Evolutionary conservation across 805 yeast genomes (phyloP), one percentile per base, ranked within the genome.

Genomic region (Helenozyma baotianmanensis): DNA sequence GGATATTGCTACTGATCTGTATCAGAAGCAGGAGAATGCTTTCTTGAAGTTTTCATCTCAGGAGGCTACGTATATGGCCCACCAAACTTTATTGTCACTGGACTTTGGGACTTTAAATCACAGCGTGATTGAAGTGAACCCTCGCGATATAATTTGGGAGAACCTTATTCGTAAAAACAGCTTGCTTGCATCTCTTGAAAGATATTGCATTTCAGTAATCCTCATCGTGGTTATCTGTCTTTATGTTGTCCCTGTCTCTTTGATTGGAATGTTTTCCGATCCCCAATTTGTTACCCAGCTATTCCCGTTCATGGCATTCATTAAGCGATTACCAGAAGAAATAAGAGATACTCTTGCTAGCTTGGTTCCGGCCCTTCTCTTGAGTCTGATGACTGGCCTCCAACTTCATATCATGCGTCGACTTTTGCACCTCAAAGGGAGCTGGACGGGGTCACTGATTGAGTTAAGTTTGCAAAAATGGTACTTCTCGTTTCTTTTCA

Each of bases 221-320:
- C 65, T 78, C 34, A 52, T 75, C 7, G 39, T 66, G 1, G 59
- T 85, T 1, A 78, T 81, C 4, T 42, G 69, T 3, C 51, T 59
- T 25, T 88, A 95, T 80, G 84, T 86, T 1, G 55, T 87, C 1
- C 96, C 96, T 0, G 90, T 87, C 1, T 86, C 95, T 0, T 68
- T 83, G 37, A 77, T 86, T 12, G 88, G 90, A 1, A 58, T 86
- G 19, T 59, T 88, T 0, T 76, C 94, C 0, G 95, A 87, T 45
- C 62, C 80, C 3, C 85, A 89, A 0, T 72, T 78, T 40, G 53
- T 84, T 29, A 71, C 81, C 0, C 66, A 70, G 16, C 58, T 81
- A 29, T 57, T 82, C 16, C 92, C 94, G 0, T 66, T 74, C 21
- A 55, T 82, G 21, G 53, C 64, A 1, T 75, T 82, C 76, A 42